These are phyloP conservation scores for Debaryomyces sp. DNA, from an alignment of 1,139 yeast genomes.

Conservation along the genomic window DNA sequence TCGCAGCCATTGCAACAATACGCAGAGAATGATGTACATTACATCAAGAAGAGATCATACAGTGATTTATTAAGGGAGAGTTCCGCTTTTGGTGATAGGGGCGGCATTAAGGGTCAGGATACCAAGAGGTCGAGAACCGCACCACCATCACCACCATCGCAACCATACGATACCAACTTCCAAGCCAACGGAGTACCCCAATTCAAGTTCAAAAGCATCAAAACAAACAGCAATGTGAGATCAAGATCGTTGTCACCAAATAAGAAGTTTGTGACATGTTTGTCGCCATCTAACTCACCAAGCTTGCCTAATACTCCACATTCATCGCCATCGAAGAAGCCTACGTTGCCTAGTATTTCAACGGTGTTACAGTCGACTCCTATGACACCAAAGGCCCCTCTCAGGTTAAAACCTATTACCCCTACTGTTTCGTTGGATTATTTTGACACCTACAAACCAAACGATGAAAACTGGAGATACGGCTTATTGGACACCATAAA, in stretches of 20 bases:
- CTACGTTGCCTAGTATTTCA: conserved; percentile 44
- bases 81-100: conserved; percentile 2
- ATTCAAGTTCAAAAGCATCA: not conserved
- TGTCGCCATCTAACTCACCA: conserved; percentile 37
- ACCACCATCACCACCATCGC: conserved; percentile 50
- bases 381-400: conserved; percentile 28
- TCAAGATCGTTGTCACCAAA: conserved; percentile 41
- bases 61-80: conserved; percentile 22
- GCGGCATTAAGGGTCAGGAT: conserved; percentile 2
- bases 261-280: conserved; percentile 29
- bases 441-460: conserved; percentile 51
- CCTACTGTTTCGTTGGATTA: conserved; percentile 52
- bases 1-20: conserved; percentile 4
- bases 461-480: conserved; percentile 51
- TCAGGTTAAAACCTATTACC: conserved; percentile 35
- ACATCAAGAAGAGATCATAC: conserved; percentile 27
- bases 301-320: conserved; percentile 17
- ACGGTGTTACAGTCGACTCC: conserved; percentile 36
- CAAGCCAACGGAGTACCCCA: not conserved
- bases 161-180: not conserved
- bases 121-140: conserved; percentile 52
- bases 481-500: conserved; percentile 44
- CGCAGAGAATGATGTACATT: conserved; percentile 7
- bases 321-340: conserved; percentile 17
- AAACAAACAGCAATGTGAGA: conserved; percentile 15